Conservation (phyloP, 768 basidiomycete genomes). For the Daedaleopsis nitida region DNA sequence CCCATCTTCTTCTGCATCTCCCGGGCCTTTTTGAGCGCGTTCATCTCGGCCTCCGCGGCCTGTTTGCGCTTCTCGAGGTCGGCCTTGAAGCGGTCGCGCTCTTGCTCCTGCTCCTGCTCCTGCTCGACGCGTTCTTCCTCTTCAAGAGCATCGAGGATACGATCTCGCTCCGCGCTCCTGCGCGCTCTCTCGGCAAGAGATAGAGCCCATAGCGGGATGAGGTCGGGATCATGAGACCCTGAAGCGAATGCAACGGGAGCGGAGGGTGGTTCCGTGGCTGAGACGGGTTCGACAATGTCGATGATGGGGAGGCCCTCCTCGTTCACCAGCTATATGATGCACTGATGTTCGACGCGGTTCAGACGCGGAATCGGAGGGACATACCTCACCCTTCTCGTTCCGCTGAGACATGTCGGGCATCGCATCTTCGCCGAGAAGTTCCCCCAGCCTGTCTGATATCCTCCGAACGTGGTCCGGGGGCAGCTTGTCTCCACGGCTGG, state of each 20-base stretch:
- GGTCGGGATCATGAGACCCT: conserved; percentile 42
- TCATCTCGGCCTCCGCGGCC: conserved; percentile 44
- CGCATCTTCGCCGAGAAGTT: conserved; percentile 54
- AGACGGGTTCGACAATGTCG: conserved; percentile 68
- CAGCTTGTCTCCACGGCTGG: conserved; percentile 29
- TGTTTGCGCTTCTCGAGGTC: conserved; percentile 53
- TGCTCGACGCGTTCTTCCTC: conserved; percentile 62
- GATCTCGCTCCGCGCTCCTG: conserved; percentile 58
- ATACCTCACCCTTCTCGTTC: conserved; percentile 67
- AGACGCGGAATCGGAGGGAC: conserved; percentile 31
- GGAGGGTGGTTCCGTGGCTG: conserved; percentile 20
- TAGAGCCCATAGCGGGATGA: conserved; percentile 50
- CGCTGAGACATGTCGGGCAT: conserved; percentile 32
- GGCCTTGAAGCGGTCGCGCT: conserved; percentile 46
- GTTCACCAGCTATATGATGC: conserved; percentile 54
- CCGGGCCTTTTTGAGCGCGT: conserved; percentile 38
- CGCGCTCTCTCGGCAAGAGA: conserved; percentile 49
- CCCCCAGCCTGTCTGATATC: conserved; percentile 60
- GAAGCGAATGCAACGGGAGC: conserved; percentile 14
- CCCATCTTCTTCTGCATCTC: conserved; percentile 82
- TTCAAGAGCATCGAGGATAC: conserved; percentile 68
- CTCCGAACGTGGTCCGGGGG: conserved; percentile 51
- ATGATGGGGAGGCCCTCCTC: conserved; percentile 82
- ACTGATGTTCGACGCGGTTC: conserved; percentile 11
- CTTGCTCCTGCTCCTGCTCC: conserved; percentile 40